Base-by-base conservation (phyloP, 2,329 filamentous ascomycete species). In the Chalaropsis ovoidea region DNA sequence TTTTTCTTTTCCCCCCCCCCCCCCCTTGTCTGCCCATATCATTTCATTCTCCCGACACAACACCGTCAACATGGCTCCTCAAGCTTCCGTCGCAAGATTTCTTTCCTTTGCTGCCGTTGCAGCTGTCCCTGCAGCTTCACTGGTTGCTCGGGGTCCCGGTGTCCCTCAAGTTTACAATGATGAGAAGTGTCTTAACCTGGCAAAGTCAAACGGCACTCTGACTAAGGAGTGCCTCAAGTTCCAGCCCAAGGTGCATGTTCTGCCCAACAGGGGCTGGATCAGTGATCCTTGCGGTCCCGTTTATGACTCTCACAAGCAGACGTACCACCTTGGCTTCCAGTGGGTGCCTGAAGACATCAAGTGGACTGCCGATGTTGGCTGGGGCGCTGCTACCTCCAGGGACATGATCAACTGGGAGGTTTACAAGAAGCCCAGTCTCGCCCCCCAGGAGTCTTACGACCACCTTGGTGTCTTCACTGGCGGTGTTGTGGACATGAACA, bases 261-360 rank as follows among this genome's bases (percentile, higher is more conserved):
- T 77, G 0, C 76, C 77, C 3, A 72, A 73, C 0, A 72, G 70
- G 47, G 76, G 76, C 6, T 73, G 76, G 60, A 75, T 77, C 52
- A 77, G 75, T 43, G 77, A 78, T 65, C 76, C 76, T 11, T 77
- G 76, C 66, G 77, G 76, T 74, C 77, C 78, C 67, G 78, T 77
- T 69, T 77, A 75, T 2, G 76, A 79, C 65, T 75, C 77, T 1
- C 70, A 72, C 27, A 78, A 77, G 1, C 75, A 76, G 1, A 71
- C 77, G 27, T 78, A 78, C 68, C 77, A 79, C 27, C 73, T 79
- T 43, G 77, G 76, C 35, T 79, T 74, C 69, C 72, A 79, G n/a
- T 73, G 66, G 66, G 60, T 63, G 22, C 66, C 66, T n/a, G 63
- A 65, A 1, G n/a, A n/a, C 22, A 63, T 67, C 27, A 15, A 75